These are phyloP conservation scores for Tetragonia tetragonoides DNA, from an alignment of 148 eudicot species.

Conservation along the genomic window DNA sequence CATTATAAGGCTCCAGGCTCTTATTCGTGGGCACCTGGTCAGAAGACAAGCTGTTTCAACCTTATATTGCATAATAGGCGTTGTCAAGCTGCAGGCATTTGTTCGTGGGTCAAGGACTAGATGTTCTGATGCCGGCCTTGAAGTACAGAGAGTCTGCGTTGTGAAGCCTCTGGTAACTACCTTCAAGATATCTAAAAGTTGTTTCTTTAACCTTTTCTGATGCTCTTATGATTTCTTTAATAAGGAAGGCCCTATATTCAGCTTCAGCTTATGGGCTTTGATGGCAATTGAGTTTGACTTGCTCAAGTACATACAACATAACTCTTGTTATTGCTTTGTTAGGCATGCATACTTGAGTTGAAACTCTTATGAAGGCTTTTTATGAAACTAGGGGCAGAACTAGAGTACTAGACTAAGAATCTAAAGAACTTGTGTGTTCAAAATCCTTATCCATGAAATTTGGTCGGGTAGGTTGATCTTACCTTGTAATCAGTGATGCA, in stretches of 20 bases:
- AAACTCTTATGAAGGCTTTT: neutral
- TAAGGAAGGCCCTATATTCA: neutral
- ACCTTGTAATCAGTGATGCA: neutral
- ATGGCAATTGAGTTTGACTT: neutral
- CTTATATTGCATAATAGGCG: constrained; percentile 39
- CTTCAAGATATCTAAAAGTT: constrained; percentile 1
- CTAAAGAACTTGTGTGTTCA: neutral
- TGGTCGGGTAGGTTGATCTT: neutral
- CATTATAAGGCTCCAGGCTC: constrained; percentile 62
- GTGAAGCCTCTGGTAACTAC: constrained; percentile 43
- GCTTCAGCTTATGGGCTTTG: neutral
- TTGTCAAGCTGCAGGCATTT: constrained; percentile 56
- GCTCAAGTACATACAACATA: neutral
- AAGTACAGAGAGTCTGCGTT: constrained; percentile 44
- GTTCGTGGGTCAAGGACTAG: constrained; percentile 54
- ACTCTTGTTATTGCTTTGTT: neutral
- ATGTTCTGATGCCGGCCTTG: constrained; percentile 42
- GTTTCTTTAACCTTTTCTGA: constrained; percentile 10
- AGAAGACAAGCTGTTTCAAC: constrained; percentile 60
- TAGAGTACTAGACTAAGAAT: neutral
- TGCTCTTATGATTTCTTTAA: neutral
- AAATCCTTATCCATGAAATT: neutral
- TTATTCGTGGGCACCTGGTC: constrained; percentile 61
- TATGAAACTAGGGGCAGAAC: neutral
- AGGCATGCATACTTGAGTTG: neutral